phyloP scores from a whole-genome alignment of 306 rosid species.

The Acacia acuminata region DNA sequence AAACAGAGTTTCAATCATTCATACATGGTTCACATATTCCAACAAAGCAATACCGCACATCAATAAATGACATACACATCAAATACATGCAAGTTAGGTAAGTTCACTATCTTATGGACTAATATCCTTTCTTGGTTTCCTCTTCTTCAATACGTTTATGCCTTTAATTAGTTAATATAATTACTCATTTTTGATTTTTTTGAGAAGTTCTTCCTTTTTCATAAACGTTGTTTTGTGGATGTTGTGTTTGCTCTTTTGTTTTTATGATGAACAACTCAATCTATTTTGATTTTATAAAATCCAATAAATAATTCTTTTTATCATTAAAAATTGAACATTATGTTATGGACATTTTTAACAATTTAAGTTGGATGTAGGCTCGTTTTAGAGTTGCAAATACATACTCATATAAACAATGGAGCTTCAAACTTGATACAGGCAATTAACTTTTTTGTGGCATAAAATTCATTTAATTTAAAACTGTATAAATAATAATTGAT shows the following conservation, averaged over 20 bases:
- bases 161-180: no score
- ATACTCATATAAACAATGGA: no score
- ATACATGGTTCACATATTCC: no score
- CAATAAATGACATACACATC: no score
- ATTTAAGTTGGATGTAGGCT: background rate
- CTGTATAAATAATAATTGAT: background rate
- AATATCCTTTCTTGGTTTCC: no score
- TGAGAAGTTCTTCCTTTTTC: background rate
- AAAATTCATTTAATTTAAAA: background rate
- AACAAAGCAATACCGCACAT: no score
- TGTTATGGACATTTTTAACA: background rate
- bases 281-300: no score
- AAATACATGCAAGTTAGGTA: no score
- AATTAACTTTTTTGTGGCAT: background rate
- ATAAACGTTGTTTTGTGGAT: background rate
- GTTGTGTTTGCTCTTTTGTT: background rate
- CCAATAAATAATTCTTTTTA: background rate
- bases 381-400: background rate
- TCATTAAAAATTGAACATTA: no score
- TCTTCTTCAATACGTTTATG: no score
- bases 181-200: background rate
- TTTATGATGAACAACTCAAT: background rate
- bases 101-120: no score
- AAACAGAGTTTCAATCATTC: no score
- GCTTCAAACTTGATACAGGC: background rate